These are phyloP conservation scores for Solanum hybrid DNA, from an alignment of 305 asterid species.

Conservation along the genomic window DNA sequence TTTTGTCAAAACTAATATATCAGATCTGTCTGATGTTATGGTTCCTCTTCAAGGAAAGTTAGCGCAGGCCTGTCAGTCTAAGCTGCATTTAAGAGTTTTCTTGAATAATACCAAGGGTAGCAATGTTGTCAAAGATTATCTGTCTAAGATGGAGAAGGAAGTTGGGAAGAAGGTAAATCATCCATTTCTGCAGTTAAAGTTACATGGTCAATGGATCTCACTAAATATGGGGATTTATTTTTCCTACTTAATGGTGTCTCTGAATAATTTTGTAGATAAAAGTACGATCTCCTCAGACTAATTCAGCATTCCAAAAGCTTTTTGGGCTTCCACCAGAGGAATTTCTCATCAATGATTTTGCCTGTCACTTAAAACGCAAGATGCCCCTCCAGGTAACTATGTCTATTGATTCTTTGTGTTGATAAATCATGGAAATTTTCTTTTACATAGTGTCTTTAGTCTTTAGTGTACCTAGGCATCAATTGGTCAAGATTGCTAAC, in stretches of 20 bases:
- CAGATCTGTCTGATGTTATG: constrained; percentile 85
- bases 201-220: constrained; percentile 4
- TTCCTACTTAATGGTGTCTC: constrained; percentile 7
- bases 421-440: neutral
- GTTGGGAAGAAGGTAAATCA: constrained; percentile 82
- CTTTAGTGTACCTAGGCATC: neutral
- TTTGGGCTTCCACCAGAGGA: constrained; percentile 88
- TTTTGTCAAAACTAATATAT: constrained; percentile 63
- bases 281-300: constrained; percentile 91
- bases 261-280: constrained; percentile 42
- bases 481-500: neutral
- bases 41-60: constrained; percentile 85
- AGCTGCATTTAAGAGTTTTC: constrained; percentile 81
- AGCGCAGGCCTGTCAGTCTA: constrained; percentile 96
- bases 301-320: constrained; percentile 94
- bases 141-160: constrained; percentile 93
- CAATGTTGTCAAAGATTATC: constrained; percentile 65
- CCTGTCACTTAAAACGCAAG: constrained; percentile 89
- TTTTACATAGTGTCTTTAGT: neutral
- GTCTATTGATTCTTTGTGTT: constrained; percentile 2
- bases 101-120: constrained; percentile 69
- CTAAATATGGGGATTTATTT: neutral
- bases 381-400: constrained; percentile 89
- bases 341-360: constrained; percentile 90
- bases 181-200: constrained; percentile 10